Conservation (phyloP, 202 grass and related monocot genomes). For the Digitaria exilis region DNA sequence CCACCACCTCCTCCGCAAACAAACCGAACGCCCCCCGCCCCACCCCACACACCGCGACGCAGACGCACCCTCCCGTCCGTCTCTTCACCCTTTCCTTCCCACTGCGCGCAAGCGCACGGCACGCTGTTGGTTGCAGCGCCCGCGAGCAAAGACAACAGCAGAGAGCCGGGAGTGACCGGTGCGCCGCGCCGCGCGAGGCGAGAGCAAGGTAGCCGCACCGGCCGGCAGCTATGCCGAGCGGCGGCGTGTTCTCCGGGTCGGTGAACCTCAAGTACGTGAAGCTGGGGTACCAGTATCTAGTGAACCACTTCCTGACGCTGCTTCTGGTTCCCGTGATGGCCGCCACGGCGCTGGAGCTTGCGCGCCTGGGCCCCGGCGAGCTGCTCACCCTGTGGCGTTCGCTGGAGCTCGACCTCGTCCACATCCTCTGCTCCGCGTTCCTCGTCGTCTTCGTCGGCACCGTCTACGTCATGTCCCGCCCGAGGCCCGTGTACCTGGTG, state of each 20-base stretch:
- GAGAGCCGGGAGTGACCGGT: no score
- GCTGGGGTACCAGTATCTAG: constrained; percentile 78
- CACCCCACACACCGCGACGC: not conserved
- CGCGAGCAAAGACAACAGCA: not conserved
- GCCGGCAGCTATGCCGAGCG: constrained; percentile 50
- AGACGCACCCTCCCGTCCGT: no score
- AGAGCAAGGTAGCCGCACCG: not conserved
- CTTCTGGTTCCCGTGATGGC: constrained; percentile 76
- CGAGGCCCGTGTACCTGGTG: constrained; percentile 73
- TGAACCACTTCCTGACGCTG: constrained; percentile 82
- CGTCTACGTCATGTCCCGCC: constrained; percentile 82
- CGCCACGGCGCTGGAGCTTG: constrained; percentile 47
- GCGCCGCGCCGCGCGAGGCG: no score
- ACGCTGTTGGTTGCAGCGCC: constrained; percentile 3
- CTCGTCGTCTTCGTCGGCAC: constrained; percentile 63
- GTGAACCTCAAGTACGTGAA: constrained; percentile 89
- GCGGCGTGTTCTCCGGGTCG: constrained; percentile 52
- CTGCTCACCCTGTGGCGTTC: constrained; percentile 54
- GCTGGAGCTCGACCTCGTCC: constrained; percentile 67
- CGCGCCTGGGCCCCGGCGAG: constrained; percentile 58
- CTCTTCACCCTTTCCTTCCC: no score
- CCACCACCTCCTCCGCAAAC: constrained; percentile 31
- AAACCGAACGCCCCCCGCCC: not conserved
- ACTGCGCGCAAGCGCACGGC: no score
- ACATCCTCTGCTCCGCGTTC: constrained; percentile 70